Conservation (phyloP, 805 yeast genomes). For the Candida easanensis region DNA sequence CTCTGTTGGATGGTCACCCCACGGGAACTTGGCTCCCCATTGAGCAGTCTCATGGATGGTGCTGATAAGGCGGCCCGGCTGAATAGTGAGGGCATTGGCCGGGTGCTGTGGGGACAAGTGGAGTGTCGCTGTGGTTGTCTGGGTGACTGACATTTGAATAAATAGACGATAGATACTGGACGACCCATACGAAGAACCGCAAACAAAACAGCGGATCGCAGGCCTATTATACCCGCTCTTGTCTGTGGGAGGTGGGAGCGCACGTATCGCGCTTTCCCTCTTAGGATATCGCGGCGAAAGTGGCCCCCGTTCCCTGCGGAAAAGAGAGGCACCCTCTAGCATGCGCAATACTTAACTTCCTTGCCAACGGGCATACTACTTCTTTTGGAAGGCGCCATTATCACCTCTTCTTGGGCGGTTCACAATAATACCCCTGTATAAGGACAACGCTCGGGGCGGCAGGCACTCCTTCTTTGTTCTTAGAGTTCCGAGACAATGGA, state of each 20-base stretch:
- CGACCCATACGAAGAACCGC: too few species aligned
- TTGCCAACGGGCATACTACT: too few species aligned
- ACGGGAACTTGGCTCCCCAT: conserved; percentile 61
- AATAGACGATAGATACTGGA: too few species aligned
- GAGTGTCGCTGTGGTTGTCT: conserved; percentile 3
- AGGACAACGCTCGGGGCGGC: too few species aligned
- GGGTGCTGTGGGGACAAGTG: conserved; percentile 13
- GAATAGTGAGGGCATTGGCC: conserved; percentile 24
- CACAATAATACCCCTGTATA: too few species aligned
- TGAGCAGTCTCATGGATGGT: conserved; percentile 62
- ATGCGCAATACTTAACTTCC: too few species aligned
- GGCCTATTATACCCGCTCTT: too few species aligned
- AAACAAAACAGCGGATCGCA: too few species aligned
- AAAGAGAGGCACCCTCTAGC: too few species aligned
- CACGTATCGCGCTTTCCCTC: conserved; percentile 7
- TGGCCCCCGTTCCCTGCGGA: neutral
- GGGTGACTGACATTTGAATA: conserved; percentile 2
- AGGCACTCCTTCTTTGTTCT: neutral
- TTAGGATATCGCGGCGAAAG: conserved; percentile 8
- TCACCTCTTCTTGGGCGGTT: too few species aligned
- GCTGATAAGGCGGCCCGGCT: conserved; percentile 43
- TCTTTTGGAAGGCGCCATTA: too few species aligned
- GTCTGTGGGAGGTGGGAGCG: neutral
- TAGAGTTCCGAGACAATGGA: conserved; percentile 2
- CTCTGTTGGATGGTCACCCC: conserved; percentile 52